Percentiles rank a stretch among this genome's conserved stretches.
These are phyloP conservation scores for Debaryomyces nepalensis DNA, from an alignment of 1,139 yeast species.

Conservation along the genomic window DNA sequence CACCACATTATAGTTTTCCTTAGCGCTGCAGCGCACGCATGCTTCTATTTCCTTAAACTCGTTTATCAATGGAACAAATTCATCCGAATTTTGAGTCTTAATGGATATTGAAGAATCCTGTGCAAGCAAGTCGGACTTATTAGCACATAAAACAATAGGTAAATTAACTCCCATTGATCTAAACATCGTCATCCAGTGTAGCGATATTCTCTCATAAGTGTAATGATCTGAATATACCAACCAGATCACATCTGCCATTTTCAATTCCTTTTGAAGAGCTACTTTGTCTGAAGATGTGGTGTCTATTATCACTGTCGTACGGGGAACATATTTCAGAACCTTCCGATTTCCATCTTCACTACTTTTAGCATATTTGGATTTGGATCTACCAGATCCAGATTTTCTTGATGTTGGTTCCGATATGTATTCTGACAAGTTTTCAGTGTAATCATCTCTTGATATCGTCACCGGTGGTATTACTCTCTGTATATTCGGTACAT, in stretches of 20 bases:
- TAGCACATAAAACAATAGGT: conserved; percentile 90
- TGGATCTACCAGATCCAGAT: conserved; percentile 6
- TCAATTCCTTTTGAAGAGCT: conserved; percentile 69
- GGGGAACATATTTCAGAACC: conserved; percentile 57
- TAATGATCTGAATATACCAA: conserved; percentile 91
- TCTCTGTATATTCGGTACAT: conserved; percentile 73
- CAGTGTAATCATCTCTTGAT: conserved; percentile 44
- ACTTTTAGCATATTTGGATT: not conserved
- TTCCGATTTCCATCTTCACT: conserved; percentile 17
- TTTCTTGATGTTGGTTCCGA: conserved; percentile 3
- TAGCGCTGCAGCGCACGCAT: conserved; percentile 86
- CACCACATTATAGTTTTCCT: conserved; percentile 78
- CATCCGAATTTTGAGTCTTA: conserved; percentile 60
- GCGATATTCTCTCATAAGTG: conserved; percentile 86
- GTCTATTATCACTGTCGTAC: conserved; percentile 74
- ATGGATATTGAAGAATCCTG: conserved; percentile 26
- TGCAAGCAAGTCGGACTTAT: conserved; percentile 62
- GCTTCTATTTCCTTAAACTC: conserved; percentile 95
- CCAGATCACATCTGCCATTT: conserved; percentile 91
- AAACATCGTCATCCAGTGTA: conserved; percentile 94
- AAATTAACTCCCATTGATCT: conserved; percentile 90
- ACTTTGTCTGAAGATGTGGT: conserved; percentile 71
- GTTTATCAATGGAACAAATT: conserved; percentile 81
- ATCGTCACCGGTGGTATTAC: conserved; percentile 84
- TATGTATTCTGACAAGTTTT: conserved; percentile 31